Evolutionary conservation across 148 eudicot genomes (phyloP), one percentile per base, ranked within the genome.

Genomic region (Nepenthes gracilis): DNA sequence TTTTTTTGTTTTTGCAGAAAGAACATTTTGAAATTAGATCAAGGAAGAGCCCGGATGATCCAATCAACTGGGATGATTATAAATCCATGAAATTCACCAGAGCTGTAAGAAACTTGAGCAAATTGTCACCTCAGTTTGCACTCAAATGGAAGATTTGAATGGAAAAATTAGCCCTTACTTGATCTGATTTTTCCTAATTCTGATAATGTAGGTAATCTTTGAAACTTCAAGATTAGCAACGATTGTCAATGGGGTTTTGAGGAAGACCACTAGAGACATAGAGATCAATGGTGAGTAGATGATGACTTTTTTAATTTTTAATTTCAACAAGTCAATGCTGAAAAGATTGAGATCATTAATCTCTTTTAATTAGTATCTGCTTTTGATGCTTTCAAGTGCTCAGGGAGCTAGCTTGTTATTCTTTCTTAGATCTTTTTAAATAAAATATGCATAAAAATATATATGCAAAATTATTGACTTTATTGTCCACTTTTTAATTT

Each of bases 191-290:
- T 43, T 40, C 6, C 45, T 40, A 3, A 40, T 40, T 3, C 45
- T 40, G 45, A 40, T 8, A 7, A 52, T 68, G n/a, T 84, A 92
- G 99, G 99, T 93, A 49, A 89, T 94, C 53, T 76, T 79, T 66
- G 99, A 94, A 84, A 89, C 97, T 34, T 84, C 90, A 53, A 86
- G 97, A 73, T 73, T 94, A 65, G 97, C 95, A 40, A 86, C 97
- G 61, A 81, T 94, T 73, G 97, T 94, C 12, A 89, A 94, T 79
- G 99, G 99, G 40, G 92, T 89, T 11, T 58, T 94, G 70, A 89
- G 99, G 77, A 89, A 86, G 79, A 89, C 99, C 36, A 89, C 97
- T 13, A 47, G 73, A 64, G 97, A 94, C 64, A 84, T 89, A 97
- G 92, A 89, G 74, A 74, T 94, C 38, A 94, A 89, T 83, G 99